These are phyloP conservation scores for Cucurbita moschata DNA, from an alignment of 306 rosid genomes.

Conservation along the genomic window DNA sequence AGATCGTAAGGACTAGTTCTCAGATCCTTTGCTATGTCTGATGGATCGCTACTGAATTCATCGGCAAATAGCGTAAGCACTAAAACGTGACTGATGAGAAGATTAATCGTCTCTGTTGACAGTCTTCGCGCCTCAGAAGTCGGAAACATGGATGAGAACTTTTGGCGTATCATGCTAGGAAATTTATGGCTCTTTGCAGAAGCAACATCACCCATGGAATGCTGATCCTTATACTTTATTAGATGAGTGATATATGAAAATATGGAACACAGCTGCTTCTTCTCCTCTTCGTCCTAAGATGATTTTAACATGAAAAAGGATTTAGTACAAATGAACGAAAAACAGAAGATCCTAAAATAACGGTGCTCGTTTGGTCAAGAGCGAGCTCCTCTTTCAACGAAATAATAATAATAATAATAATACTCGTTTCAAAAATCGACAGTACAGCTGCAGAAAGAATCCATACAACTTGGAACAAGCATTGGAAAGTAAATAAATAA, in stretches of 20 bases:
- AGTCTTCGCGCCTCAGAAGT: slow-evolving; percentile 25
- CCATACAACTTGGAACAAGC: not conserved
- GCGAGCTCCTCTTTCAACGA: not conserved
- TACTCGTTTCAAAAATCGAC: not conserved
- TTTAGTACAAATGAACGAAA: not conserved
- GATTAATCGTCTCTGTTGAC: slow-evolving; percentile 36
- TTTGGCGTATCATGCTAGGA: slow-evolving; percentile 42
- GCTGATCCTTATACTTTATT: slow-evolving; percentile 58
- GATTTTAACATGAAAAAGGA: not conserved
- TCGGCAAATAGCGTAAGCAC: slow-evolving; percentile 65
- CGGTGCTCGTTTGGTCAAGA: not conserved
- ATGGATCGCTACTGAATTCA: slow-evolving; percentile 36
- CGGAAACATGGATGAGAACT: slow-evolving; percentile 37
- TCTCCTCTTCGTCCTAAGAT: slow-evolving; percentile 58
- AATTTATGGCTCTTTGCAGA: slow-evolving; percentile 40
- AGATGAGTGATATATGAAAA: slow-evolving; percentile 68
- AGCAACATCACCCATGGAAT: slow-evolving; percentile 31
- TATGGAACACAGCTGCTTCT: slow-evolving; percentile 38
- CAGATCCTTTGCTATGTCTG: slow-evolving; percentile 65
- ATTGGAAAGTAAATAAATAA: not conserved
- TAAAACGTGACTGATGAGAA: slow-evolving; percentile 51
- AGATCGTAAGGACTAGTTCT: slow-evolving; percentile 14
- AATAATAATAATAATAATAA: not conserved
- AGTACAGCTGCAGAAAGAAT: not conserved
- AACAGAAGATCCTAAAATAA: not conserved